Evolutionary conservation across 2,329 filamentous ascomycete genomes (phyloP).

Genomic region (Exophiala phaeomuriformis): DNA sequence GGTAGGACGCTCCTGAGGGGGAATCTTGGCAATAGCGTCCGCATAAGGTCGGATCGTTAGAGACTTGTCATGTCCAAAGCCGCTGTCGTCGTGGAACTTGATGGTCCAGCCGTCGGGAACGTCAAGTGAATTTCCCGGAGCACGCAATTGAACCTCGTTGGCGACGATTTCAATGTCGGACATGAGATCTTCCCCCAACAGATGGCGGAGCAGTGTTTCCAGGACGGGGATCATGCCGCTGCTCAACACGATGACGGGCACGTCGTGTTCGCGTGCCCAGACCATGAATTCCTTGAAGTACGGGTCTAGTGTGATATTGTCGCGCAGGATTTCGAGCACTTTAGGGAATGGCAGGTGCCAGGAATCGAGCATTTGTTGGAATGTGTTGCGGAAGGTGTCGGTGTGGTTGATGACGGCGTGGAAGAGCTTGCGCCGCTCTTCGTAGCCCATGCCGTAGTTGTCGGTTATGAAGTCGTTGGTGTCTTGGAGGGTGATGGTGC

Average conservation of each 20-base stretch:
- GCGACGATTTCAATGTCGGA: slow-evolving; percentile 81
- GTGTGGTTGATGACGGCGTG: slow-evolving; percentile 64
- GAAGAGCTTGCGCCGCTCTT: slow-evolving; percentile 65
- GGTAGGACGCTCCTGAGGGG: slow-evolving; percentile 61
- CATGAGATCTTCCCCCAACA: slow-evolving; percentile 66
- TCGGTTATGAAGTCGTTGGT: slow-evolving; percentile 72
- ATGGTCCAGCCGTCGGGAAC: slow-evolving; percentile 82
- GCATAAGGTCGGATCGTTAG: slow-evolving; percentile 84
- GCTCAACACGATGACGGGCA: slow-evolving; percentile 86
- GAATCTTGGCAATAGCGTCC: slow-evolving; percentile 47
- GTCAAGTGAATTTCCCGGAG: slow-evolving; percentile 66
- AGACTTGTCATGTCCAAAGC: slow-evolving; percentile 96
- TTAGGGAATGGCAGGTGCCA: slow-evolving; percentile 71
- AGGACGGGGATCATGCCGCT: slow-evolving; percentile 93
- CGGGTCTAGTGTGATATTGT: slow-evolving; percentile 83
- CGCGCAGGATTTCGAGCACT: slow-evolving; percentile 69
- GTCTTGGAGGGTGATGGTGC: slow-evolving; percentile 75
- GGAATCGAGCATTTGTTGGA: slow-evolving; percentile 86
- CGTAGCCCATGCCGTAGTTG: slow-evolving; percentile 74
- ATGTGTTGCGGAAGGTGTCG: slow-evolving; percentile 53
- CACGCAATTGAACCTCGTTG: slow-evolving; percentile 63
- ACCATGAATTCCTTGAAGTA: slow-evolving; percentile 80
- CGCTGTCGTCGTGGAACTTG: slow-evolving; percentile 68
- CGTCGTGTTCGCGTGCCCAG: slow-evolving; percentile 72
- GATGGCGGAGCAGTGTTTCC: slow-evolving; percentile 67